Evolutionary conservation across 2,329 filamentous ascomycete species (phyloP).

Genomic region (Trichophyton schoenleinii): DNA sequence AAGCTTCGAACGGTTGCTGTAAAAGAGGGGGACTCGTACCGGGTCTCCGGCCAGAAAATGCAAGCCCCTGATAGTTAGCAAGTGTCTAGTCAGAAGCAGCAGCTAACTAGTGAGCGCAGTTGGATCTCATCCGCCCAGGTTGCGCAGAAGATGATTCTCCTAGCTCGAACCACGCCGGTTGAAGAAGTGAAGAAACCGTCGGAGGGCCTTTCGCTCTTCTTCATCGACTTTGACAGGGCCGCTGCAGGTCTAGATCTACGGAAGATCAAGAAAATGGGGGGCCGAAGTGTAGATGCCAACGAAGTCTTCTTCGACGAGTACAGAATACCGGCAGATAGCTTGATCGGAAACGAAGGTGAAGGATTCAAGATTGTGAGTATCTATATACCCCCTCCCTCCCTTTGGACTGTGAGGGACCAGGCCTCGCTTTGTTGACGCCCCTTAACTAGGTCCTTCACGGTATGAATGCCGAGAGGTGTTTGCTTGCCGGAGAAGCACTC

Average conservation of each 20-base stretch:
- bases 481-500: constrained; percentile 66
- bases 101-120: constrained; percentile 13
- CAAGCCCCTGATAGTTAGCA: constrained; percentile 8
- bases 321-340: constrained; percentile 46
- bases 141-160: constrained; percentile 67
- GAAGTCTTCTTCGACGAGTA: constrained; percentile 83
- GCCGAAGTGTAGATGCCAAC: constrained; percentile 68
- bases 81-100: not conserved
- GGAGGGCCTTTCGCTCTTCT: constrained; percentile 70
- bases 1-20: constrained; percentile 54
- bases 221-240: constrained; percentile 56
- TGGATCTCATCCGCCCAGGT: constrained; percentile 83
- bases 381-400: not conserved
- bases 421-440: not conserved
- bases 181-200: constrained; percentile 56
- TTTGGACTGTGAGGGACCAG: not conserved
- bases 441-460: constrained; percentile 48
- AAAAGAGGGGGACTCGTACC: constrained; percentile 50
- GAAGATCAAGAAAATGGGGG: constrained; percentile 75
- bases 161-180: constrained; percentile 60
- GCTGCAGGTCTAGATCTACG: constrained; percentile 53
- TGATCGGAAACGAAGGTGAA: constrained; percentile 60
- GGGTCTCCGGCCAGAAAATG: constrained; percentile 67
- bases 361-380: constrained; percentile 57
- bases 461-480: constrained; percentile 67